phyloP scores from a whole-genome alignment of 768 basidiomycete genomes.

The Macrocybe gigantea region DNA sequence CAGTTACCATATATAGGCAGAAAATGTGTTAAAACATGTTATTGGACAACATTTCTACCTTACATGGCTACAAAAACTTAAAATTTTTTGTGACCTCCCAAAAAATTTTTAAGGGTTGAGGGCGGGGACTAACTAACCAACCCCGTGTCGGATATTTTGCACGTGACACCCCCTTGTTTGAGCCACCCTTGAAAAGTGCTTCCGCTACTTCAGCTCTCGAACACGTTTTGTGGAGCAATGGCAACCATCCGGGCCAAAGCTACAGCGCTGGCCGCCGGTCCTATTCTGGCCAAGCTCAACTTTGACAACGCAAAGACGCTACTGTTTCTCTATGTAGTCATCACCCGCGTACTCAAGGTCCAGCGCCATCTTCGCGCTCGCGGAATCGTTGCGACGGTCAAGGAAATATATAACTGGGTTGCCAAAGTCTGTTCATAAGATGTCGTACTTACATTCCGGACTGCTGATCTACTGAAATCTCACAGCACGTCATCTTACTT shows the following conservation, averaged over 20 bases:
- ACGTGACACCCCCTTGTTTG: constrained; percentile 1
- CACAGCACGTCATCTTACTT: constrained; percentile 51
- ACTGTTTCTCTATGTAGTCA: constrained; percentile 54
- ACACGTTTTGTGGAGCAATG: background rate
- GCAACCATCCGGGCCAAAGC: constrained; percentile 10
- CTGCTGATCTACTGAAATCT: no score
- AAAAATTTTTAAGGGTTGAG: background rate
- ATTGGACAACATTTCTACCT: background rate
- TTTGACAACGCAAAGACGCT: constrained; percentile 49
- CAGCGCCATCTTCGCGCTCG: constrained; percentile 62
- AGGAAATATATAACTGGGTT: constrained; percentile 49
- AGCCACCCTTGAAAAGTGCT: no score
- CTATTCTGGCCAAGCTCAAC: constrained; percentile 10
- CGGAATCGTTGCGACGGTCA: constrained; percentile 41
- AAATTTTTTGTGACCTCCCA: background rate
- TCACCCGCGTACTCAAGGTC: constrained; percentile 44
- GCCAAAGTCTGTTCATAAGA: constrained; percentile 37
- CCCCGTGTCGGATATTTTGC: constrained; percentile 1
- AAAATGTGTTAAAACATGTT: background rate
- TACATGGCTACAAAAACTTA: background rate
- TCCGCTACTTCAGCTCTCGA: background rate
- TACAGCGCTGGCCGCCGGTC: constrained; percentile 6
- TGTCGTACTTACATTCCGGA: background rate
- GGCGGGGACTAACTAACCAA: constrained; percentile 1
- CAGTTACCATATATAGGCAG: background rate